A percentile compares a stretch with the other conserved stretches of the same genome.
phyloP scores from a whole-genome alignment of 2,329 filamentous ascomycete genomes.

The Alternaria hordeiaustralica region DNA sequence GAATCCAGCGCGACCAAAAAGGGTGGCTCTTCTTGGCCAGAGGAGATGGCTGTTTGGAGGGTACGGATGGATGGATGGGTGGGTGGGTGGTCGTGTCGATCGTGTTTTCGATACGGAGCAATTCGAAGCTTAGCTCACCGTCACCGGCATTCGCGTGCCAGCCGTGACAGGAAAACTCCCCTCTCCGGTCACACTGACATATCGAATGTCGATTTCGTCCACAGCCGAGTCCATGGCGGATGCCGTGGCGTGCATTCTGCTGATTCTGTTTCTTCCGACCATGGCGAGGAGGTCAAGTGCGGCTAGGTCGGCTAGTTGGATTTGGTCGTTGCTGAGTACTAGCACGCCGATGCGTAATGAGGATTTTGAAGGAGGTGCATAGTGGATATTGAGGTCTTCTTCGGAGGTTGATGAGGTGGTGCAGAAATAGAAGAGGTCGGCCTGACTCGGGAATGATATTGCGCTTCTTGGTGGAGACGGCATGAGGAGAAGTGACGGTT shows the following conservation, averaged over 20 bases:
- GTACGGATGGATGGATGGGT: constrained; percentile 22
- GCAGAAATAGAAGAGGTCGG: constrained; percentile 47
- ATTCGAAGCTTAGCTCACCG: constrained; percentile 45
- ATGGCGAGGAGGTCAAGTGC: constrained; percentile 43
- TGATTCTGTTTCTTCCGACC: constrained; percentile 38
- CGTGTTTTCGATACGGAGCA: constrained; percentile 30
- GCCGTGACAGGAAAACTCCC: constrained; percentile 46
- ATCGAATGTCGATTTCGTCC: constrained; percentile 47
- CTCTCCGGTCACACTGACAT: constrained; percentile 46
- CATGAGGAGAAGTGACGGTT: constrained; percentile 28
- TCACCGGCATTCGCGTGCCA: constrained; percentile 46
- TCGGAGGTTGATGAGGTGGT: constrained; percentile 44
- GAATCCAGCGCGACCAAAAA: constrained; percentile 44
- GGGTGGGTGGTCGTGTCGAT: constrained; percentile 11
- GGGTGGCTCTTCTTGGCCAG: constrained; percentile 37
- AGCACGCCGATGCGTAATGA: constrained; percentile 45
- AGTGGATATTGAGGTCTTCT: constrained; percentile 42
- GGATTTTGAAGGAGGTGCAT: constrained; percentile 43
- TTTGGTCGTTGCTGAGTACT: constrained; percentile 34
- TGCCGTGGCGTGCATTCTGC: constrained; percentile 30
- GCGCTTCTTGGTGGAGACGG: constrained; percentile 43
- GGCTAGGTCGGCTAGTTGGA: constrained; percentile 44
- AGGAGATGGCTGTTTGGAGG: constrained; percentile 21
- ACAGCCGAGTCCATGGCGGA: constrained; percentile 39
- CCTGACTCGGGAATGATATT: constrained; percentile 42